Evolutionary conservation across 306 rosid species (phyloP), one percentile per base, ranked within the genome.

Genomic region (Castanopsis chinensis): DNA sequence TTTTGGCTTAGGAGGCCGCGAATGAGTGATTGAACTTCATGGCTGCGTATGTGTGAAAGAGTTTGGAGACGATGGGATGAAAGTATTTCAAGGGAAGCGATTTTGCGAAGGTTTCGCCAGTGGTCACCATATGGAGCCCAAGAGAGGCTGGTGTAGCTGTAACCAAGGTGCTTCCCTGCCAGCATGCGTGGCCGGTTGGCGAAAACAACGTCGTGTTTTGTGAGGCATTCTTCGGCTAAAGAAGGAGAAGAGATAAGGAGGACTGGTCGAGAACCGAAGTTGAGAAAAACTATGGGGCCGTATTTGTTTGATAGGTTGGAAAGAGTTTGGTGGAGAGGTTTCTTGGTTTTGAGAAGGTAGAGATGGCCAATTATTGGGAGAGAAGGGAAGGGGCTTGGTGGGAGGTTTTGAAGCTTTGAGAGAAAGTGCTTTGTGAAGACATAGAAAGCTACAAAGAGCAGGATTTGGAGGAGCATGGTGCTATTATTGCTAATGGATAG

Each of bases 81-180:
- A 27, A 86, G 53, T 7, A 86, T 3, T 17, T 86, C 83, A 32
- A 74, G 56, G 28, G 79, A 45, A 17, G 87, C 49, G 5, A 86
- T 80, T 23, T 83, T 83, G 13, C 85, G 70, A 27, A 80, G 69
- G 81, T 83, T 83, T 23, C 77, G 76, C 89, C 87, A 86, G 60
- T 83, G 87, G 13, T 77, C 79, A 11, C 89, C 89, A 19, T 86
- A 86, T 0, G 89, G 54, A 18, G 87, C 83, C 83, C 84, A 83
- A 7, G 11, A 13, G 4, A 86, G 35, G 56, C 59, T 27, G 20
- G 87, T 80, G 71, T 80, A 80, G 45, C 70, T 54, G 58, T 35
- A 69, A 68, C 76, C 76, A 3, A 70, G 12, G 76, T 78, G 60
- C 12, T 78, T 78, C 27, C 81, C 60, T 15, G 75, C 81, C 2